These are phyloP conservation scores for Fraxinus pennsylvanica DNA, from an alignment of 257 asterid genomes.

Conservation along the genomic window DNA sequence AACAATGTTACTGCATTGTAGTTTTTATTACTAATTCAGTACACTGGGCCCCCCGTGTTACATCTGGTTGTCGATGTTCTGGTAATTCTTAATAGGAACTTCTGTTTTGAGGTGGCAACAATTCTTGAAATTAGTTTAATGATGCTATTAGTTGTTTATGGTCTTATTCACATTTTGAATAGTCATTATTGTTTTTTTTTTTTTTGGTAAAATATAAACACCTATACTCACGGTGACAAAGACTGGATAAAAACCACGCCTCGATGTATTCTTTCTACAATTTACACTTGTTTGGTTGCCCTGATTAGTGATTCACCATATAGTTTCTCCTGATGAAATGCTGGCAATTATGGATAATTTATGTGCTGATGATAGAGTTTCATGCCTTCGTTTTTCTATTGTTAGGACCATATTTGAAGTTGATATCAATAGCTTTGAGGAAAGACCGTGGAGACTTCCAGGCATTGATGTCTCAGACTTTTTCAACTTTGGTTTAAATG, in stretches of 20 bases:
- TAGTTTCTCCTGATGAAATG: constrained; percentile 4
- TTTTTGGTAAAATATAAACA: background rate
- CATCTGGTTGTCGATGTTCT: background rate
- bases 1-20: background rate
- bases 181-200: background rate
- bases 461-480: constrained; percentile 79
- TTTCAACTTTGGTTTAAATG: constrained; percentile 87
- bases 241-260: background rate
- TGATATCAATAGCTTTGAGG: constrained; percentile 95
- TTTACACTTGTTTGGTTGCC: background rate
- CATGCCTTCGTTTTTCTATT: constrained; percentile 2
- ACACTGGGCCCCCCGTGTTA: background rate
- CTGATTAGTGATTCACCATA: constrained; percentile 1
- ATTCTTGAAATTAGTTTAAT: background rate
- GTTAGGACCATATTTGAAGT: constrained; percentile 97
- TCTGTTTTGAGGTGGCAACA: background rate
- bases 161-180: background rate
- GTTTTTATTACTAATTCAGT: background rate
- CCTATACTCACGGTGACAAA: background rate
- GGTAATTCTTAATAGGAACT: background rate
- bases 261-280: background rate
- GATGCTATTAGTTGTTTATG: background rate
- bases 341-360: background rate
- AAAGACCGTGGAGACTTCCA: constrained; percentile 89
- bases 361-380: background rate